Evolutionary conservation across 208 protist genomes (phyloP).

Genomic region (Hexamita inflata): DNA sequence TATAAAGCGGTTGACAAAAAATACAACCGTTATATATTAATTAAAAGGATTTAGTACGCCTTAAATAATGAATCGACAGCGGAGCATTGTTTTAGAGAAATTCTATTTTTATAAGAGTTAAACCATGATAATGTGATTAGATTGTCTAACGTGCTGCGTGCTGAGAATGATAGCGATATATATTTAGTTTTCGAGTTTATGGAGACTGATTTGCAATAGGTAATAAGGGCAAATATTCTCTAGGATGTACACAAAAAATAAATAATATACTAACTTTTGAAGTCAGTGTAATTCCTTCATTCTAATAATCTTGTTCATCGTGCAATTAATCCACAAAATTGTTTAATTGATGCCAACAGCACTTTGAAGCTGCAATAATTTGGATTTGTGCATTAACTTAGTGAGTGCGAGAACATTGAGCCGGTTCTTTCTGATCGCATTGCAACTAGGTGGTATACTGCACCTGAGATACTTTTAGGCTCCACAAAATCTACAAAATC

Average conservation of each 20-base stretch:
- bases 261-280: conserved; percentile 55
- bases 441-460: conserved; percentile 34
- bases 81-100: conserved; percentile 58
- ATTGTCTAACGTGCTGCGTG: conserved; percentile 54
- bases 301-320: conserved; percentile 60
- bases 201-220: conserved; percentile 61
- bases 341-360: conserved; percentile 74
- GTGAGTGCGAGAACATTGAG: neutral
- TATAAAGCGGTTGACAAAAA: no score
- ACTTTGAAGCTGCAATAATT: conserved; percentile 83
- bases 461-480: conserved; percentile 34
- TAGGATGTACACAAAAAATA: conserved; percentile 61
- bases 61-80: conserved; percentile 57
- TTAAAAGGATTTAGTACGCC: conserved; percentile 61
- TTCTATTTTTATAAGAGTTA: conserved; percentile 52
- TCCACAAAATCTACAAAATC: conserved; percentile 4
- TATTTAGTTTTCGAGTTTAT: conserved; percentile 63
- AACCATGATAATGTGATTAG: conserved; percentile 53
- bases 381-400: conserved; percentile 56
- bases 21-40: no score
- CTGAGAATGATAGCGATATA: conserved; percentile 58
- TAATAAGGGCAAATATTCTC: conserved; percentile 84
- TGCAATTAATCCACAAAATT: conserved; percentile 81
- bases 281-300: conserved; percentile 49
- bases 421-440: conserved; percentile 20